phyloP scores from a whole-genome alignment of 208 protist species.

The Crithidia bombi region DNA sequence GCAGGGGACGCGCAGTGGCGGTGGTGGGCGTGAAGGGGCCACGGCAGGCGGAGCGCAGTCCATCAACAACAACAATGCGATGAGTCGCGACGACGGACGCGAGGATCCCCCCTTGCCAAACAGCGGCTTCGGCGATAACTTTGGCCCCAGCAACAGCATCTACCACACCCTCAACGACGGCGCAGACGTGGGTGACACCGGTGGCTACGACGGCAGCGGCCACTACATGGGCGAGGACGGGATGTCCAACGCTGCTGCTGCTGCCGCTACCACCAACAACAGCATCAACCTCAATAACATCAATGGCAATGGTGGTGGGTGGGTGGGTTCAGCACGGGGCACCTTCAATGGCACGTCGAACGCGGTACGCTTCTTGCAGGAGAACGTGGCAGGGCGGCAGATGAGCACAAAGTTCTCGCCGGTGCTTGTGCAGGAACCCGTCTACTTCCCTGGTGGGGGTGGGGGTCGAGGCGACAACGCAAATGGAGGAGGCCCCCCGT shows the following conservation, averaged over 20 bases:
- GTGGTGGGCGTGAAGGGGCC: constrained; percentile 7
- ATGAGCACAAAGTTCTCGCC: constrained; percentile 29
- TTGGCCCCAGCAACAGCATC: background rate
- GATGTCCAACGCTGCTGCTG: too few species aligned
- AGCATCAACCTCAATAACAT: background rate
- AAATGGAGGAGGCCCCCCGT: background rate
- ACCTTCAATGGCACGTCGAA: constrained; percentile 36
- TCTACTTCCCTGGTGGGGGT: constrained; percentile 22
- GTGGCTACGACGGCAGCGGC: constrained; percentile 5
- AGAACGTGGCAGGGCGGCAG: constrained; percentile 34
- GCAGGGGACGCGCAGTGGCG: background rate
- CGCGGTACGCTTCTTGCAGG: constrained; percentile 50
- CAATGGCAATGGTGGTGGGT: background rate
- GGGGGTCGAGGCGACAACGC: constrained; percentile 3
- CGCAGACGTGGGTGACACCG: constrained; percentile 7
- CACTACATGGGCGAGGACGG: constrained; percentile 6
- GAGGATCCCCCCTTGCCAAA: constrained; percentile 4
- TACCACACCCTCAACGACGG: background rate
- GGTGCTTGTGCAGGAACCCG: constrained; percentile 21
- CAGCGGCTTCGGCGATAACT: background rate
- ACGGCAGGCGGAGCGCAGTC: constrained; percentile 14
- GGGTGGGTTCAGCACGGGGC: too few species aligned
- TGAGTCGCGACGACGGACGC: background rate
- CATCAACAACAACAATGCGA: constrained; percentile 1
- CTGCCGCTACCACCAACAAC: background rate